Conservation (phyloP, 2,329 filamentous ascomycete species). For the Hymenoscyphus salicellus region DNA sequence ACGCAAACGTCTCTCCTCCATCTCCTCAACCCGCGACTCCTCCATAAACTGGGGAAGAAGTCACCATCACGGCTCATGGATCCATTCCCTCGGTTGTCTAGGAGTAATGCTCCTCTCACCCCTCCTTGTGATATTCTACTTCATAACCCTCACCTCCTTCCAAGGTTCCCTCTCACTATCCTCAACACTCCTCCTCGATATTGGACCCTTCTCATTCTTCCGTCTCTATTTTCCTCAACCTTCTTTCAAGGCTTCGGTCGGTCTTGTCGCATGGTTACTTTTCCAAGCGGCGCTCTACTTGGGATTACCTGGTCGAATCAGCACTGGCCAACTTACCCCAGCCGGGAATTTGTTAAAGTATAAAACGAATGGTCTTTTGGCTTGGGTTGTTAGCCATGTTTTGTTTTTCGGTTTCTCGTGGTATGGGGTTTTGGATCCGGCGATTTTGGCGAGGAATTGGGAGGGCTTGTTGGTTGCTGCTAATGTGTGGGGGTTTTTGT, state of each 20-base stretch:
- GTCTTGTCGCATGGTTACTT: conserved; percentile 37
- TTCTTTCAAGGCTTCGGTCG: conserved; percentile 18
- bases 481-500: conserved; percentile 40
- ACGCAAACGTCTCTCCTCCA: conserved; percentile 6
- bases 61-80: conserved; percentile 10
- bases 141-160: conserved; percentile 27
- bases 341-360: conserved; percentile 44
- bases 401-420: conserved; percentile 32
- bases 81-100: conserved; percentile 21
- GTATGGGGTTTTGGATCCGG: conserved; percentile 38
- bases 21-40: conserved; percentile 9
- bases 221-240: conserved; percentile 18
- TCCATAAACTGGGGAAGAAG: conserved; percentile 13
- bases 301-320: conserved; percentile 35
- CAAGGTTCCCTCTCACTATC: conserved; percentile 22
- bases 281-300: conserved; percentile 38
- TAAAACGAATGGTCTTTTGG: conserved; percentile 43
- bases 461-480: conserved; percentile 39
- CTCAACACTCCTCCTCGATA: conserved; percentile 14
- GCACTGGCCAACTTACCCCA: conserved; percentile 43
- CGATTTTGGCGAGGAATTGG: conserved; percentile 44
- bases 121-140: conserved; percentile 27
- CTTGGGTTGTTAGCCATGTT: conserved; percentile 41
- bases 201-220: conserved; percentile 21
- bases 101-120: conserved; percentile 26